These are phyloP conservation scores for Aspergillus sp. DNA, from an alignment of 2,329 filamentous ascomycete species.

Conservation along the genomic window DNA sequence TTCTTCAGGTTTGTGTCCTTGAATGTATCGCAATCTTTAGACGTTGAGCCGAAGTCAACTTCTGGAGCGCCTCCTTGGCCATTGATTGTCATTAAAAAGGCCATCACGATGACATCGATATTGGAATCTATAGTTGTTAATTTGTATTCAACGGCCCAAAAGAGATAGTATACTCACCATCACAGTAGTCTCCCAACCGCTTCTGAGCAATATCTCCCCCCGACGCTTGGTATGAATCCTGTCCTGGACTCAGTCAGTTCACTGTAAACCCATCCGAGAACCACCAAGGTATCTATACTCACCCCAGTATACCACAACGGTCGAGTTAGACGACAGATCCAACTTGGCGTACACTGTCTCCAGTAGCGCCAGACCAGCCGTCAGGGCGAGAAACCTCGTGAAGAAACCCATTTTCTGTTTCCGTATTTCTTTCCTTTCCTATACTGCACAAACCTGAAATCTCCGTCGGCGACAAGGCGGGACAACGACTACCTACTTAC, in stretches of 20 bases:
- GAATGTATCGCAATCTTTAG: constrained; percentile 62
- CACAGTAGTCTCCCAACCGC: constrained; percentile 59
- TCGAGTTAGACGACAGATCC: constrained; percentile 30
- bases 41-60: constrained; percentile 65
- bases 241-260: constrained; percentile 39
- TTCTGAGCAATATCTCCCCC: constrained; percentile 53
- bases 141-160: not conserved
- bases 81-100: constrained; percentile 61
- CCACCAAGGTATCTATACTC: not conserved
- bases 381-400: constrained; percentile 24
- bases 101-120: constrained; percentile 54
- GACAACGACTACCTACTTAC: not conserved
- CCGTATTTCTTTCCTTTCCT: not conserved
- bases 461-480: not conserved
- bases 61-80: constrained; percentile 50
- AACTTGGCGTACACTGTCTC: constrained; percentile 41
- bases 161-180: constrained; percentile 45
- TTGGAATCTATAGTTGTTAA: constrained; percentile 22
- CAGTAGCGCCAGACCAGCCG: constrained; percentile 31
- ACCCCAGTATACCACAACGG: constrained; percentile 66
- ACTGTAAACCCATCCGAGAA: not conserved
- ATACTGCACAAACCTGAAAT: not conserved
- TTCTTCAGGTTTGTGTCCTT: constrained; percentile 57
- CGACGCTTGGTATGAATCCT: constrained; percentile 59
- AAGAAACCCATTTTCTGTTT: constrained; percentile 26